A percentile compares a stretch with the other conserved stretches of the same genome.
These are phyloP conservation scores for Apiospora arundinis DNA, from an alignment of 2,329 filamentous ascomycete species.

Conservation along the genomic window DNA sequence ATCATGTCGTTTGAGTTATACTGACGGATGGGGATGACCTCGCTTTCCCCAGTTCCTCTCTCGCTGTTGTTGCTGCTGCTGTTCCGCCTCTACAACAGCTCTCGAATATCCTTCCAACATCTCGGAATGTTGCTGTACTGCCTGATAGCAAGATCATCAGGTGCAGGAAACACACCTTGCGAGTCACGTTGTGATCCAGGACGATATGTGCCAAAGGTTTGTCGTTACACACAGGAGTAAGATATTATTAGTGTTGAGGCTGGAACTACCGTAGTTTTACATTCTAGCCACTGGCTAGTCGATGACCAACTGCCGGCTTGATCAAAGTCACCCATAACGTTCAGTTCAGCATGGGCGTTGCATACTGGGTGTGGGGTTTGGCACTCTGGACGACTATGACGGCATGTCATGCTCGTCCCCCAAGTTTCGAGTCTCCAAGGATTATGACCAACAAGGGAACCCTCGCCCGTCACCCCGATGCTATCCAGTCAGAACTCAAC, in stretches of 20 bases:
- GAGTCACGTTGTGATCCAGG: not conserved
- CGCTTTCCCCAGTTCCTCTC: not conserved
- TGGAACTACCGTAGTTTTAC: conserved; percentile 6
- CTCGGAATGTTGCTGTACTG: not conserved
- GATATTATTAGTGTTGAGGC: not conserved
- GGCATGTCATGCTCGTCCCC: not conserved
- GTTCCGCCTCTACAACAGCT: conserved; percentile 17
- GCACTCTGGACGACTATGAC: conserved; percentile 10
- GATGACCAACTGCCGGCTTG: not conserved
- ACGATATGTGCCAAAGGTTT: not conserved
- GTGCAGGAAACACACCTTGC: conserved; percentile 2
- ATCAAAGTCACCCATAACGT: not conserved
- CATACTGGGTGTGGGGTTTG: not conserved
- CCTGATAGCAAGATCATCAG: conserved; percentile 14
- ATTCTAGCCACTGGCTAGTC: not conserved
- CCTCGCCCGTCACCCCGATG: not conserved
- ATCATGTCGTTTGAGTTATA: not conserved
- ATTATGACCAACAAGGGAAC: not conserved
- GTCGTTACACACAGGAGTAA: not conserved
- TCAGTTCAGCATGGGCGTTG: conserved; percentile 5
- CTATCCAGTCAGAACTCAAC: not conserved
- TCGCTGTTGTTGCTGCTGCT: conserved; percentile 2
- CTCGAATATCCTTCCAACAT: conserved; percentile 25
- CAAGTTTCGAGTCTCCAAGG: not conserved
- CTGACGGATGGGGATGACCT: conserved; percentile 37